Conservation (phyloP, 768 basidiomycete genomes). For the Lactarius hatsudake region DNA sequence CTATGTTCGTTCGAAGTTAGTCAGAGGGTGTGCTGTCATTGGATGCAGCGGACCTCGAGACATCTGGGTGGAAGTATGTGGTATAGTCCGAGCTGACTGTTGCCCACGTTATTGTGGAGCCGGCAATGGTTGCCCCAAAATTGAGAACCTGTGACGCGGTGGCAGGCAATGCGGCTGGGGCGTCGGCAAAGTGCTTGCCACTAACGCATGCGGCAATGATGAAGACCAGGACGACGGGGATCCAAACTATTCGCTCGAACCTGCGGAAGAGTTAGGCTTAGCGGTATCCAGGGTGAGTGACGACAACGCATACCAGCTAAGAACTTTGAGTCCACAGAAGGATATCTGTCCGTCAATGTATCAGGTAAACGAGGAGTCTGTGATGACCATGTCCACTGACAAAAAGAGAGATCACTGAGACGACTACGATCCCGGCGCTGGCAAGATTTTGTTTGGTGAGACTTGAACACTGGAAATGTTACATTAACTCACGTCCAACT, state of each 20-base stretch:
- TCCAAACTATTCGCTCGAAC: constrained; percentile 77
- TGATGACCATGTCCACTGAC: constrained; percentile 27
- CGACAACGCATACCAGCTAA: constrained; percentile 46
- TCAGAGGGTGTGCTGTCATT: not conserved
- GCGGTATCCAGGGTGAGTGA: not conserved
- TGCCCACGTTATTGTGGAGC: constrained; percentile 66
- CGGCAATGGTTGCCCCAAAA: constrained; percentile 69
- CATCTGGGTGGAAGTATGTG: constrained; percentile 58
- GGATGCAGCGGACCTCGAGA: constrained; percentile 46
- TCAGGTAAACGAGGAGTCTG: not conserved
- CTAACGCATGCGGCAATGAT: constrained; percentile 70
- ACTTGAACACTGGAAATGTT: not conserved
- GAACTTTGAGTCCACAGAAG: constrained; percentile 63
- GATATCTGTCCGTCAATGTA: constrained; percentile 43
- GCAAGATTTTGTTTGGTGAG: not conserved
- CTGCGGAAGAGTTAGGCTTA: constrained; percentile 33
- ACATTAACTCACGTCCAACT: constrained; percentile 45
- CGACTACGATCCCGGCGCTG: constrained; percentile 74
- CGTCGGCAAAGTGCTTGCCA: constrained; percentile 60
- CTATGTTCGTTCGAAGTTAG: constrained; percentile 33
- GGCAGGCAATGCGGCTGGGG: constrained; percentile 50
- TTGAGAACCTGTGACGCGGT: constrained; percentile 53
- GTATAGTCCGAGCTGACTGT: constrained; percentile 71
- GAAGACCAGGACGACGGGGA: constrained; percentile 74
- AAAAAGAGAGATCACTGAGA: constrained; percentile 62